A percentile compares a stretch with the other conserved stretches of the same genome.
Evolutionary conservation across 2,329 filamentous ascomycete genomes (phyloP).

Genomic region (Ophiostoma sp.): DNA sequence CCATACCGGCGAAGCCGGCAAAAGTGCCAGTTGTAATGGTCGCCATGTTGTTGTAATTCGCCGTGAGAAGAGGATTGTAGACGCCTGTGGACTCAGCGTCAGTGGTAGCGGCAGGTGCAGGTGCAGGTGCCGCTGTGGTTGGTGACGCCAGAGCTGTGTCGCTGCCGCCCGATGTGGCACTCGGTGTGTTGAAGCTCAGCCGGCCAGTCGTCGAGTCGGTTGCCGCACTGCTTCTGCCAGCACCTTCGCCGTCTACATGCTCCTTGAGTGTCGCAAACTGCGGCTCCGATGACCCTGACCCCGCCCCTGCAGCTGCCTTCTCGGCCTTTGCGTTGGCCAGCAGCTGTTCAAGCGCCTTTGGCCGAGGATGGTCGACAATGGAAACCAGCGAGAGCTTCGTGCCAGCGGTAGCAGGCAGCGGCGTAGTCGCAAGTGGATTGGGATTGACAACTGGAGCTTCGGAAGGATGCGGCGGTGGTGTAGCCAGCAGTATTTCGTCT

Average conservation of each 20-base stretch:
- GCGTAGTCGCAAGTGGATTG: constrained; percentile 82
- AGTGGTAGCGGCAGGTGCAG: not conserved
- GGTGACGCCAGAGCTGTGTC: constrained; percentile 43
- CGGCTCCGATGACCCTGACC: constrained; percentile 34
- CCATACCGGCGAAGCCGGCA: constrained; percentile 66
- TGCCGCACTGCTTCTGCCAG: constrained; percentile 3
- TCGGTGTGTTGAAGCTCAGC: constrained; percentile 25
- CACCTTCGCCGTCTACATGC: constrained; percentile 23
- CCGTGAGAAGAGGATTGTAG: constrained; percentile 31
- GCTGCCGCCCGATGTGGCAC: constrained; percentile 23
- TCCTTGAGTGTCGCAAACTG: constrained; percentile 23
- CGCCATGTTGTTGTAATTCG: constrained; percentile 30
- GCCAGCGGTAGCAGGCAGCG: constrained; percentile 75
- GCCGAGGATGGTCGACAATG: constrained; percentile 56
- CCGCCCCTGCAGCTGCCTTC: constrained; percentile 35
- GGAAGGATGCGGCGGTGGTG: constrained; percentile 89
- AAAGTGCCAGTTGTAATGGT: constrained; percentile 57
- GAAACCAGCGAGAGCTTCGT: constrained; percentile 76
- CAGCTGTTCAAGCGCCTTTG: constrained; percentile 50
- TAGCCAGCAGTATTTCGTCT: constrained; percentile 87
- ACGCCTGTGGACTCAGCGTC: not conserved
- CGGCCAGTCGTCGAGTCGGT: constrained; percentile 24
- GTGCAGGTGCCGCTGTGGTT: constrained; percentile 40
- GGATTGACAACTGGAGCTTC: constrained; percentile 81
- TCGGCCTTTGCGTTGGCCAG: constrained; percentile 33